Base-by-base conservation (phyloP, 495 filamentous ascomycete species). In the Aspergillus coremiiformis region DNA sequence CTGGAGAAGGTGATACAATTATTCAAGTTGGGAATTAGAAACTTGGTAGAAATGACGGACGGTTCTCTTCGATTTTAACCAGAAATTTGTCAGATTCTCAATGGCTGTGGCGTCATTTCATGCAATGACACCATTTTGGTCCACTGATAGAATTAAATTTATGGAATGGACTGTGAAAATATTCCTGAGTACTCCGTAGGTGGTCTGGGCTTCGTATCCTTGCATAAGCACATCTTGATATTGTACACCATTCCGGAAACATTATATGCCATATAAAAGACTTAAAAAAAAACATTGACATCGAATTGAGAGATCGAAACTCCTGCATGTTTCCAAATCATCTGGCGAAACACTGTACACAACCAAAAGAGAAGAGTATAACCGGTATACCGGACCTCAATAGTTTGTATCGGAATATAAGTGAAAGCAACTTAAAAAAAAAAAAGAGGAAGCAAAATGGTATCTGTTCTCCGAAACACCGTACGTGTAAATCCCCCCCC, bases 381-480 rank as follows among this genome's bases (percentile, higher is more conserved):
- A 41, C 52, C 50, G 30, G 49, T 35, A 45, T 49, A 27, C 42
- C 56, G 33, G 48, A 44, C 46, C 45, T 39, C 43, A n/a, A 24
- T 43, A 43, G 46, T 47, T 45, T 47, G 39, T 22, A 39, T 52
- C 29, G 42, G 26, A 54, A 23, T 41, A 41, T 41, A 41, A 26
- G 23, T 51, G 17, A 59, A 37, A n/a, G n/a, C n/a, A n/a, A n/a
- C n/a, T n/a, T n/a, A n/a, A n/a, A n/a, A n/a, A n/a, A n/a, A n/a
- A n/a, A n/a, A n/a, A n/a, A n/a, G n/a, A n/a, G n/a, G 50, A 57
- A 53, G 52, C 47, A 42, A 64, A 55, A 58, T 69, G 68, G 68
- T 70, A 71, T 70, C 66, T 62, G 49, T 41, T 56, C 53, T 57
- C 66, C 52, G 47, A 53, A 66, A 69, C 63, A 53, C 68, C 66